A percentile compares a stretch with the other conserved stretches of the same genome.
These are phyloP conservation scores for Toxoplasma gondii DNA, from an alignment of 169 alveolate genomes.

Conservation along the genomic window DNA sequence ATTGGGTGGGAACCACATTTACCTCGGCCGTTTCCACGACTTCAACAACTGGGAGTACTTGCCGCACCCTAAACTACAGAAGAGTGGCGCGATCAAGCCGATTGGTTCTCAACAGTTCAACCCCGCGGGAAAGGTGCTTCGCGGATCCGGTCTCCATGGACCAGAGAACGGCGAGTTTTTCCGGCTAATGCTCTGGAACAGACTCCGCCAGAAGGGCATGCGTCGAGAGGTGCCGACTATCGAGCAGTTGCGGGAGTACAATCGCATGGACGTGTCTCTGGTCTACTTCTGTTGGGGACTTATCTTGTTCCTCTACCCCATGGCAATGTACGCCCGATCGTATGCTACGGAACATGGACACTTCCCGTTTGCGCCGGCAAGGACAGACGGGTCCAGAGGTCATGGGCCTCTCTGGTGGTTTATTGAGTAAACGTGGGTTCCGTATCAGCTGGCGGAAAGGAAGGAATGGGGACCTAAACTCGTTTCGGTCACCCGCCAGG, in stretches of 20 bases:
- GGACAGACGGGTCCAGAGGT: conserved; percentile 73
- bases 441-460: too few relatives aligned
- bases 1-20: conserved; percentile 49
- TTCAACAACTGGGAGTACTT: conserved; percentile 63
- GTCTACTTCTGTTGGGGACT: conserved; percentile 83
- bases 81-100: conserved; percentile 35
- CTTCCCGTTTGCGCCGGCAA: conserved; percentile 85
- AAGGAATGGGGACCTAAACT: too few relatives aligned
- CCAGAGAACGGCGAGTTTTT: conserved; percentile 88
- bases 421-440: conserved; percentile 29
- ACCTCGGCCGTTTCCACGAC: conserved; percentile 56
- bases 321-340: conserved; percentile 74
- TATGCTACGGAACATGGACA: conserved; percentile 81
- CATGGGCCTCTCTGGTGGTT: conserved; percentile 69
- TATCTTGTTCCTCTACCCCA: conserved; percentile 71
- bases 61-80: conserved; percentile 56
- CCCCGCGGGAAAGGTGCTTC: conserved; percentile 71
- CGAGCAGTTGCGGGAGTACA: conserved; percentile 80
- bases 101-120: conserved; percentile 31
- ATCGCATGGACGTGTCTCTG: conserved; percentile 77
- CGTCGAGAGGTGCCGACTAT: conserved; percentile 84
- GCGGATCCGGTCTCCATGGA: conserved; percentile 91
- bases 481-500: too few relatives aligned
- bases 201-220: conserved; percentile 85
- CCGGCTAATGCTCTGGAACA: conserved; percentile 84